Evolutionary conservation across 164 flowering plant species (phyloP).

Genomic region (Magnolia changhungtana): DNA sequence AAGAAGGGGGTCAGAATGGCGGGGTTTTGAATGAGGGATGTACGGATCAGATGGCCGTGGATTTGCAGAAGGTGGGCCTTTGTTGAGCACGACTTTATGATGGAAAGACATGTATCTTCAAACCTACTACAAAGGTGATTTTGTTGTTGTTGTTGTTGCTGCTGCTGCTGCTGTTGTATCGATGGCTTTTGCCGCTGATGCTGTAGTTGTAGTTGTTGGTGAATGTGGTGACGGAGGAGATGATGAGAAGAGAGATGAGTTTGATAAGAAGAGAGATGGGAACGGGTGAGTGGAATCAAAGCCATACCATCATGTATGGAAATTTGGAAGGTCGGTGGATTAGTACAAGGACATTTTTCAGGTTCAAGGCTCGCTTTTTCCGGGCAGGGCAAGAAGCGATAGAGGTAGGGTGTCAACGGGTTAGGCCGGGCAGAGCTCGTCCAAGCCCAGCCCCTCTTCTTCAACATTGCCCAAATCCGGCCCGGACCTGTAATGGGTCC

Average conservation of each 20-base stretch:
- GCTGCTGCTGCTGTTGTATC: neutral
- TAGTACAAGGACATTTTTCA: no score
- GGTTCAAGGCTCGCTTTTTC: no score
- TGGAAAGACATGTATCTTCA: neutral
- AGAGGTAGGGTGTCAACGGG: no score
- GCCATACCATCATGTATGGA: no score
- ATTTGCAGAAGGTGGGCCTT: slow-evolving; percentile 54
- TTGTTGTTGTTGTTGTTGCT: neutral
- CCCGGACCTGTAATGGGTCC: no score
- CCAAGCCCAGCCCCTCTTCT: no score
- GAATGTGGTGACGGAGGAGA: neutral
- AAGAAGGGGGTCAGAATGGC: slow-evolving; percentile 36
- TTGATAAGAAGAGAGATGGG: neutral
- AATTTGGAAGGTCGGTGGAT: no score
- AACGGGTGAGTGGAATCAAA: no score
- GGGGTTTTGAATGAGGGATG: slow-evolving; percentile 38
- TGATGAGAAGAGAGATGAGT: neutral
- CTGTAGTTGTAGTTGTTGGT: neutral
- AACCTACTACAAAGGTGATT: neutral
- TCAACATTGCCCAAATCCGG: no score
- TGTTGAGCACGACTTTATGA: slow-evolving; percentile 35
- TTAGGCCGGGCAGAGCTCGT: no score
- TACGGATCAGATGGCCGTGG: slow-evolving; percentile 54
- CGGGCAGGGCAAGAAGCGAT: no score
- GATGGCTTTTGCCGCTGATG: neutral